Conservation (phyloP, 495 filamentous ascomycete species). For the Penicillium psychrofluorescens region DNA sequence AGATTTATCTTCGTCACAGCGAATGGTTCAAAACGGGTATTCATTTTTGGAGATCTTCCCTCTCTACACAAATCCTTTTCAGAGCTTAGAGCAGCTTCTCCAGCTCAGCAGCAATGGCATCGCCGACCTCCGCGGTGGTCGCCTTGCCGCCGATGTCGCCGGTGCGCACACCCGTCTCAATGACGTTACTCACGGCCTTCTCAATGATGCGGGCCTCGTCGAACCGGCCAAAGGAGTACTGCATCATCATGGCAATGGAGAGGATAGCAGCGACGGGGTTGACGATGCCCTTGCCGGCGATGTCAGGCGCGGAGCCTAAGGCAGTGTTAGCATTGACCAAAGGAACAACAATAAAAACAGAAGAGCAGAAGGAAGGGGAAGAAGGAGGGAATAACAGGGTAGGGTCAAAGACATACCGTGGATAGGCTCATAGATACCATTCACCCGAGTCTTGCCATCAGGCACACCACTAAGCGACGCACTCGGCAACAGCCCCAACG, state of each 20-base stretch:
- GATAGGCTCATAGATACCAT: slow-evolving; percentile 94
- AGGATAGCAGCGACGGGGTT: slow-evolving; percentile 55
- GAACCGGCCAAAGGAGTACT: slow-evolving; percentile 44
- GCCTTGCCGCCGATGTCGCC: slow-evolving; percentile 49
- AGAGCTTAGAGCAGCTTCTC: slow-evolving; percentile 35
- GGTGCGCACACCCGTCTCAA: slow-evolving; percentile 45
- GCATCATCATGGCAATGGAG: slow-evolving; percentile 49
- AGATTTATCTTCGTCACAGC: not conserved
- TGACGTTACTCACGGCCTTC: slow-evolving; percentile 44
- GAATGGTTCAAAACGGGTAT: slow-evolving; percentile 16
- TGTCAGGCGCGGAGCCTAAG: slow-evolving; percentile 46
- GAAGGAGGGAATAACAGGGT: not conserved
- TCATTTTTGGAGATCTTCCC: slow-evolving; percentile 13
- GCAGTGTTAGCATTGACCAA: slow-evolving; percentile 4
- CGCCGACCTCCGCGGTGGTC: slow-evolving; percentile 43
- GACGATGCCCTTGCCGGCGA: slow-evolving; percentile 82
- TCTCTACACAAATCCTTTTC: slow-evolving; percentile 8
- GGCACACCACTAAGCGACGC: slow-evolving; percentile 83
- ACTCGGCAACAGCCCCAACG: slow-evolving; percentile 81
- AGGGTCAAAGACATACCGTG: slow-evolving; percentile 56
- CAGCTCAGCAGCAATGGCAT: slow-evolving; percentile 44
- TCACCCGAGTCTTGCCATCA: slow-evolving; percentile 51
- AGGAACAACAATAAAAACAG: not conserved
- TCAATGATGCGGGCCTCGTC: slow-evolving; percentile 46
- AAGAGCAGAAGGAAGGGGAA: not conserved